Conservation (phyloP, 2,329 filamentous ascomycete species). For the Hymenoscyphus repandus region DNA sequence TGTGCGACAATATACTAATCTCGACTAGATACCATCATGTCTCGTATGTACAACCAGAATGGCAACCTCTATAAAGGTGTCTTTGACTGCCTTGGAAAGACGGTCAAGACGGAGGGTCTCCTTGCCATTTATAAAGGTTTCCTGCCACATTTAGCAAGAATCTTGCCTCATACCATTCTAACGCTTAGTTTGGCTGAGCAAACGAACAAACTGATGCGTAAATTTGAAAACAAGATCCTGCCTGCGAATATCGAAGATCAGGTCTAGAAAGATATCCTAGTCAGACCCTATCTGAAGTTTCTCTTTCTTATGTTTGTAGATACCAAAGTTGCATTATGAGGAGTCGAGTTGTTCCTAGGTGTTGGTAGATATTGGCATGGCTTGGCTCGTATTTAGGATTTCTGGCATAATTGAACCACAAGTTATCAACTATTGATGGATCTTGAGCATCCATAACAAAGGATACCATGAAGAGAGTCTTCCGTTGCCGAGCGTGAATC, state of each 20-base stretch:
- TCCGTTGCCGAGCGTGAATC: conserved; percentile 25
- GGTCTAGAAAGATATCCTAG: conserved; percentile 13
- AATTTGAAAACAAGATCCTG: conserved; percentile 60
- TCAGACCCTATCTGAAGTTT: conserved; percentile 5
- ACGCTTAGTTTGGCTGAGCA: conserved; percentile 93
- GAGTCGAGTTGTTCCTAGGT: conserved; percentile 10
- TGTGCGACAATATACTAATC: conserved; percentile 11
- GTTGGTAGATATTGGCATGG: neutral
- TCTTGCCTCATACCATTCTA: conserved; percentile 90
- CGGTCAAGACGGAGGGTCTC: conserved; percentile 82
- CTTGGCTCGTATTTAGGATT: neutral
- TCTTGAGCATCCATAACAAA: conserved; percentile 73
- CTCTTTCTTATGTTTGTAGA: conserved; percentile 16
- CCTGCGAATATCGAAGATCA: conserved; percentile 32
- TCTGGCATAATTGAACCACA: conserved; percentile 3
- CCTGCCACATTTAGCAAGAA: conserved; percentile 87
- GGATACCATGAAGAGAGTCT: conserved; percentile 30
- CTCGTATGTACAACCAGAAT: conserved; percentile 96
- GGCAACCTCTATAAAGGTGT: conserved; percentile 94
- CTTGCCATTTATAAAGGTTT: conserved; percentile 97
- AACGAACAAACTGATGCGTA: conserved; percentile 87
- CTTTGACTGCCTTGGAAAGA: conserved; percentile 88
- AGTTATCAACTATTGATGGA: conserved; percentile 47
- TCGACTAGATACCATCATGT: conserved; percentile 84
- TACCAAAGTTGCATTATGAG: conserved; percentile 19